phyloP scores from a whole-genome alignment of 306 rosid species.

The Astragalus glycyphyllos region DNA sequence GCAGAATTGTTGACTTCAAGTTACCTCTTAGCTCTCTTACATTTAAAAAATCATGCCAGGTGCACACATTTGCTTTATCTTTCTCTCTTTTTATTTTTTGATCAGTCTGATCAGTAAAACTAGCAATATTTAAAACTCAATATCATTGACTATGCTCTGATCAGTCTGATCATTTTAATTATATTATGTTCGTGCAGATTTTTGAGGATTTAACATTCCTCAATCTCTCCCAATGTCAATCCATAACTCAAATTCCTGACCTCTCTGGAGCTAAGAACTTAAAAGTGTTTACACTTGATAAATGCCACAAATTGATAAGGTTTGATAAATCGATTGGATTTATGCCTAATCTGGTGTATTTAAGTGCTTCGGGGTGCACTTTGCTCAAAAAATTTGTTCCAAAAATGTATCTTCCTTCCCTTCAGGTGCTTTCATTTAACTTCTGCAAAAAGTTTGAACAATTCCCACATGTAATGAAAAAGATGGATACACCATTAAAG shows the following conservation, averaged over 20 bases:
- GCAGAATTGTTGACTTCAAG: neutral
- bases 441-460: neutral
- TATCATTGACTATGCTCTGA: neutral
- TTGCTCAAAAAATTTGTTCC: slow-evolving; percentile 16
- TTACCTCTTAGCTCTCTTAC: slow-evolving; percentile 2
- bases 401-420: slow-evolving; percentile 29
- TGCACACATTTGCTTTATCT: neutral
- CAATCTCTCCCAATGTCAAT: slow-evolving; percentile 20
- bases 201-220: slow-evolving; percentile 30
- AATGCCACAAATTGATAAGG: neutral
- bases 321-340: slow-evolving; percentile 28
- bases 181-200: neutral
- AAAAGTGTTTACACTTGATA: neutral
- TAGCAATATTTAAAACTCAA: neutral
- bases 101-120: neutral
- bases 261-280: slow-evolving; percentile 24
- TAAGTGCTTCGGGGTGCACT: slow-evolving; percentile 2
- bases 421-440: slow-evolving; percentile 25
- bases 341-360: slow-evolving; percentile 18
- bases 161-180: neutral
- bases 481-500: slow-evolving; percentile 13
- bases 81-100: neutral
- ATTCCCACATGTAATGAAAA: slow-evolving; percentile 26
- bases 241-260: slow-evolving; percentile 30
- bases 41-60: slow-evolving; percentile 25